phyloP scores from a whole-genome alignment of 2,329 filamentous ascomycete species.

The Huntiella moniliformis region DNA sequence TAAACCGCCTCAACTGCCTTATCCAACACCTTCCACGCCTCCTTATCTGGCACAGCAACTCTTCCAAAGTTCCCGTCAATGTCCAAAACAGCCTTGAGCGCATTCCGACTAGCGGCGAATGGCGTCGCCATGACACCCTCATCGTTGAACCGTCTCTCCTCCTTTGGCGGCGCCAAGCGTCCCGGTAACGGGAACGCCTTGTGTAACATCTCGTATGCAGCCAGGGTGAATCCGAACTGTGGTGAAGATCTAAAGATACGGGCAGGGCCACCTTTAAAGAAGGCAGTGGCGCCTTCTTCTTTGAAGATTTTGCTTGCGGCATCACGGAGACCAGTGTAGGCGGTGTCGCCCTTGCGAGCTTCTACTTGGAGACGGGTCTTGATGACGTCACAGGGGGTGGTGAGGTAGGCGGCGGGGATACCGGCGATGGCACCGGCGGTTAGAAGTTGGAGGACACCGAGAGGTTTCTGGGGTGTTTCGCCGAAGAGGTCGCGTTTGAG shows the following conservation, averaged over 20 bases:
- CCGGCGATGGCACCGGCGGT: constrained; percentile 87
- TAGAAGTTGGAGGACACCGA: constrained; percentile 77
- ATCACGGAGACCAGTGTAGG: constrained; percentile 74
- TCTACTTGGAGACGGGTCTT: constrained; percentile 97
- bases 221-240: constrained; percentile 94
- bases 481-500: constrained; percentile 88
- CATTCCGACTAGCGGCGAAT: constrained; percentile 55
- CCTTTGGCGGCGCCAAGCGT: constrained; percentile 21
- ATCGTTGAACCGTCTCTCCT: constrained; percentile 32
- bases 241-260: constrained; percentile 89
- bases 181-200: constrained; percentile 45
- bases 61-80: constrained; percentile 84
- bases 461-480: constrained; percentile 69
- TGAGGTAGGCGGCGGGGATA: constrained; percentile 85
- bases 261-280: constrained; percentile 96
- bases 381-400: constrained; percentile 95
- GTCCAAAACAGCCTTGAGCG: constrained; percentile 87
- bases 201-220: constrained; percentile 85
- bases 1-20: constrained; percentile 11
- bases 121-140: constrained; percentile 41
- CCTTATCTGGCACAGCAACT: constrained; percentile 37
- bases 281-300: constrained; percentile 87
- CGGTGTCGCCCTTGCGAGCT: constrained; percentile 80
- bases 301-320: constrained; percentile 65
- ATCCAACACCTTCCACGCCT: constrained; percentile 35